Percentiles rank a stretch among this genome's conserved stretches.
These are phyloP conservation scores for Camellia oleifera DNA, from an alignment of 179 eudicot genomes.

Conservation along the genomic window DNA sequence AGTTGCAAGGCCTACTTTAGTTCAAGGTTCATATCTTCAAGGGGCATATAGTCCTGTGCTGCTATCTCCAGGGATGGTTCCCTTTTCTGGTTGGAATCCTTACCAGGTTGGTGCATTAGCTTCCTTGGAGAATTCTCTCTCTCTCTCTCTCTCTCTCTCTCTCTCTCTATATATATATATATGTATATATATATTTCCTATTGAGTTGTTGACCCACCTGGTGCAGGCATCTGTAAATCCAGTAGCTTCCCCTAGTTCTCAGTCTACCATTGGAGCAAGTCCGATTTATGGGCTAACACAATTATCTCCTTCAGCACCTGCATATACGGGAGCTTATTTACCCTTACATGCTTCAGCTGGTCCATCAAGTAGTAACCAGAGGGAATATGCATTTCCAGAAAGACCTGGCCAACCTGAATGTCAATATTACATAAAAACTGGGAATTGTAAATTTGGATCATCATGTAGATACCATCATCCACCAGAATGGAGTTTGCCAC, in stretches of 20 bases:
- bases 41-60: conserved; percentile 75
- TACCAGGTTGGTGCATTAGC: conserved; percentile 51
- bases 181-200: not conserved
- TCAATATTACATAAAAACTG: conserved; percentile 77
- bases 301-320: conserved; percentile 71
- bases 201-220: conserved; percentile 9
- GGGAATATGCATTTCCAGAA: conserved; percentile 68
- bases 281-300: conserved; percentile 64
- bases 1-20: conserved; percentile 64
- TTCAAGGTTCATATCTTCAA: conserved; percentile 68
- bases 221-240: conserved; percentile 59
- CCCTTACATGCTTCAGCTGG: conserved; percentile 50
- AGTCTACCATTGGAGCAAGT: conserved; percentile 46
- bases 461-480: conserved; percentile 87
- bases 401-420: conserved; percentile 95
- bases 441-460: conserved; percentile 75
- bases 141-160: not conserved
- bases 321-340: conserved; percentile 59
- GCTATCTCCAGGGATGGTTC: conserved; percentile 68
- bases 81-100: conserved; percentile 77
- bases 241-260: conserved; percentile 42
- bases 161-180: not conserved
- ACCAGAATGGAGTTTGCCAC: conserved; percentile 48
- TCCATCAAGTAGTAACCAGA: conserved; percentile 51
- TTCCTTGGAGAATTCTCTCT: conserved; percentile 7